Evolutionary conservation across 2,329 filamentous ascomycete species (phyloP), one percentile per base, ranked within the genome.

Genomic region (Chrysosporium keratinophilum): DNA sequence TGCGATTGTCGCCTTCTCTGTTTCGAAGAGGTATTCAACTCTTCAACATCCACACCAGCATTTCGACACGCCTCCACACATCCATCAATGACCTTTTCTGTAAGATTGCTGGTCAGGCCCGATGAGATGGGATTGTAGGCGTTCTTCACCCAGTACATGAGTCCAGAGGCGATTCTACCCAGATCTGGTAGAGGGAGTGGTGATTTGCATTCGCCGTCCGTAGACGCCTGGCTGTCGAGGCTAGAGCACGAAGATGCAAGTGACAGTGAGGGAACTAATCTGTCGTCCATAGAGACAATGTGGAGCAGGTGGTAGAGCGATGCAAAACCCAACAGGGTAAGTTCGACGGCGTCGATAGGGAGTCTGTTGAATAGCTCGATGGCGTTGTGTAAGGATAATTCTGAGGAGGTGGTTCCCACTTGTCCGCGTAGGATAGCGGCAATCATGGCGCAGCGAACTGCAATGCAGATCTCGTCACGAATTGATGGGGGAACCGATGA

Each of bases 361-460:
- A 73, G 58, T 47, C 67, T 61, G 52, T 70, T 71, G 57, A 73
- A 72, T 65, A 69, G 68, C n/a, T 62, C 62, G 34, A 69, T 66
- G 11, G 70, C 71, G 50, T 67, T 71, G n/a, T 69, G 63, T 28
- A 69, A 62, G 1, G 68, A 71, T 45, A 72, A 66, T 1, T 64
- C 65, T 9, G 66, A 59, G 0, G 69, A 69, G 1, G 70, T 57
- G 20, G 58, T 65, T 2, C 60, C 63, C 6, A 64, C 56, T 63
- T 71, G 63, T 5, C 65, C 66, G 3, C 72, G 70, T 43, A 76
- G 65, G 9, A 81, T 73, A 2, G 74, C 72, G 1, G 79, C 74
- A 54, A 80, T 78, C 67, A 82, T 81, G 10, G 79, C 79, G 42
- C 81, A 73, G 5, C 78, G 79, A 39, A 82, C 74, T 3, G 79